Evolutionary conservation across 2,329 filamentous ascomycete genomes (phyloP), one percentile per base, ranked within the genome.

Genomic region (Xylaria sp.): DNA sequence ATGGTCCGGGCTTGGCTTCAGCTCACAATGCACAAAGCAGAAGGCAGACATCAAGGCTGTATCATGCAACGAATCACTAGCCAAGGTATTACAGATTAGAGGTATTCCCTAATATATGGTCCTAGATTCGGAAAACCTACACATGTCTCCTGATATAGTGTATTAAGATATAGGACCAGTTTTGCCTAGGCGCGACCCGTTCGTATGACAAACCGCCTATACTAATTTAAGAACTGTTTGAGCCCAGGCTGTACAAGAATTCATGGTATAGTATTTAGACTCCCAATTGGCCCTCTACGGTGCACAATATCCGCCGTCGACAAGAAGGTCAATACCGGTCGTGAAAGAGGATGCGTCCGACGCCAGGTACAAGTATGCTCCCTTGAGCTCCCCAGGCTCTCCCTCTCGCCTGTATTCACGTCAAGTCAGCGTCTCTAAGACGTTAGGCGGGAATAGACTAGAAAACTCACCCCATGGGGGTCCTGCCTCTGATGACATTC

Each of bases 271-370:
- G 8, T 6, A 10, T 13, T 18, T 5, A 4, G 34, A 15, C 23
- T 20, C 8, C 28, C 30, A 20, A 20, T 20, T 36, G 4, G 5
- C n/a, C 20, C 8, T 25, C 77, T 79, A 89, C 58, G 84, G 83
- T 58, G 84, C 78, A 75, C 82, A 85, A 79, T 93, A 93, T 63
- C 91, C 91, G 67, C 92, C 92, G 78, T 96, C 93, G 56, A 94
- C 87, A 70, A 92, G 81, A 67, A 96, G 83, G 78, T 94, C 90
- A 10, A 87, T 84, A 0, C 89, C 93, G 9, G 93, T 97, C 20
- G 91, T 93, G 81, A 93, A 97, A 62, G 89, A 92, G n/a, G 90
- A 88, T 4, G 93, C 93, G 79, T 97, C 93, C 15, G 90, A 93
- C 20, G 92, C 91, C 65, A 97, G 83, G 80, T 94, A 96, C 56